Evolutionary conservation across 2,329 filamentous ascomycete genomes (phyloP).

Genomic region (Endothia cerciana): DNA sequence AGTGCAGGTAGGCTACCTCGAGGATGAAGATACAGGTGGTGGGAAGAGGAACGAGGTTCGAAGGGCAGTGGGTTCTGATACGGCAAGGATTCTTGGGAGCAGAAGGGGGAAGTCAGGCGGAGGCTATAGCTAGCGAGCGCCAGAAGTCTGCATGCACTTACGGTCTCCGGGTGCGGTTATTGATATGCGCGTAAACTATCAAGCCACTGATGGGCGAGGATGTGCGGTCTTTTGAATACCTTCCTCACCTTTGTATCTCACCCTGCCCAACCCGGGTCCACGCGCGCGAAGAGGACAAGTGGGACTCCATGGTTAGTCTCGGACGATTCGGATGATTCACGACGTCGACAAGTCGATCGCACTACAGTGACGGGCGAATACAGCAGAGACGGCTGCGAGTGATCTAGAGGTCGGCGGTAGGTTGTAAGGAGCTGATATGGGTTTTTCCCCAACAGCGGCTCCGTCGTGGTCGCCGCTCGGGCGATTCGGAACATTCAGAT

Average conservation of each 20-base stretch:
- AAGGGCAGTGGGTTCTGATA: background rate
- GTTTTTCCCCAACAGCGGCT: conserved; percentile 25
- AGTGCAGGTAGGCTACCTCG: background rate
- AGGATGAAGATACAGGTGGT: background rate
- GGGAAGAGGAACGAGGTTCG: background rate
- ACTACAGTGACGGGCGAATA: background rate
- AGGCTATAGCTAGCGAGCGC: background rate
- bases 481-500: conserved; percentile 6
- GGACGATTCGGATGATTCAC: conserved; percentile 14
- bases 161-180: no score
- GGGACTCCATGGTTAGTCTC: no score
- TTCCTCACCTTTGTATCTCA: conserved; percentile 6
- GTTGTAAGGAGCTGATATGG: conserved; percentile 22
- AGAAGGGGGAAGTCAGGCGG: background rate
- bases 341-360: background rate
- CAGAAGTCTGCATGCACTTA: background rate
- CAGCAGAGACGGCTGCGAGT: background rate
- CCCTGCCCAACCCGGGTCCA: background rate
- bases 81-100: background rate
- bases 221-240: background rate
- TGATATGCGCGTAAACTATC: no score
- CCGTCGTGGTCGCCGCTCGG: conserved; percentile 17
- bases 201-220: no score
- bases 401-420: conserved; percentile 19
- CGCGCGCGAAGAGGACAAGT: background rate